These are phyloP conservation scores for Dryas alaskensis DNA, from an alignment of 306 rosid genomes.

Conservation along the genomic window DNA sequence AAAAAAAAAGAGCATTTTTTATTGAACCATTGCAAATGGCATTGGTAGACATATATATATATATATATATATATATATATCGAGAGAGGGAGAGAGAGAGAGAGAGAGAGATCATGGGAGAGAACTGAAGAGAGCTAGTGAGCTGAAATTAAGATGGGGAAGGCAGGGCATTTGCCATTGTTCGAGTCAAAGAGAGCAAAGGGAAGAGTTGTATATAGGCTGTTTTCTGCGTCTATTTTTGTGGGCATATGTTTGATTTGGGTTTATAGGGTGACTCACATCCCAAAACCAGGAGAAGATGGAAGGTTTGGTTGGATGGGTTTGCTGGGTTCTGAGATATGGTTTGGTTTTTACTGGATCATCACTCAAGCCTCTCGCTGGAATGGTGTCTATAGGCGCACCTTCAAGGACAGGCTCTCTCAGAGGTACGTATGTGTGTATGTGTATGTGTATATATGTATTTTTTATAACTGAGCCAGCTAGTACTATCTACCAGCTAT, in stretches of 20 bases:
- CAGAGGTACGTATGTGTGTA: constrained; percentile 37
- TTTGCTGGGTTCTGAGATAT: constrained; percentile 56
- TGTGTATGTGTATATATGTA: too few relatives aligned
- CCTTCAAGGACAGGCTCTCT: constrained; percentile 54
- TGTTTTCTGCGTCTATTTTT: constrained; percentile 41
- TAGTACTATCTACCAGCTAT: too few relatives aligned
- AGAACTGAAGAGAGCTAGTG: constrained; percentile 6
- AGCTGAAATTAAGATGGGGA: constrained; percentile 44
- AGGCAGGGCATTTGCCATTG: constrained; percentile 45
- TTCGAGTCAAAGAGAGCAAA: constrained; percentile 46
- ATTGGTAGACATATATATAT: too few relatives aligned
- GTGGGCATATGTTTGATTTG: constrained; percentile 48
- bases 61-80: too few relatives aligned
- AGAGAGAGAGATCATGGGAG: too few relatives aligned
- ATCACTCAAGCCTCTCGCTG: constrained; percentile 61
- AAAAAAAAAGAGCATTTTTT: too few relatives aligned
- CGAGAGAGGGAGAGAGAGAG: too few relatives aligned
- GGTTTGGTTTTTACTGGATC: constrained; percentile 74
- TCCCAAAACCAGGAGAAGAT: constrained; percentile 21
- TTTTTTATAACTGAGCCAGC: neutral
- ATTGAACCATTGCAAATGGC: too few relatives aligned
- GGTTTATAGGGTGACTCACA: constrained; percentile 44
- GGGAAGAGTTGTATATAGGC: constrained; percentile 34
- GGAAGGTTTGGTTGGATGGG: constrained; percentile 51
- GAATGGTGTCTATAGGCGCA: constrained; percentile 44